Evolutionary conservation across 176 grass and related monocot species (phyloP), one percentile per base, ranked within the genome.

Genomic region (Rhipidocladum racemiflorum): DNA sequence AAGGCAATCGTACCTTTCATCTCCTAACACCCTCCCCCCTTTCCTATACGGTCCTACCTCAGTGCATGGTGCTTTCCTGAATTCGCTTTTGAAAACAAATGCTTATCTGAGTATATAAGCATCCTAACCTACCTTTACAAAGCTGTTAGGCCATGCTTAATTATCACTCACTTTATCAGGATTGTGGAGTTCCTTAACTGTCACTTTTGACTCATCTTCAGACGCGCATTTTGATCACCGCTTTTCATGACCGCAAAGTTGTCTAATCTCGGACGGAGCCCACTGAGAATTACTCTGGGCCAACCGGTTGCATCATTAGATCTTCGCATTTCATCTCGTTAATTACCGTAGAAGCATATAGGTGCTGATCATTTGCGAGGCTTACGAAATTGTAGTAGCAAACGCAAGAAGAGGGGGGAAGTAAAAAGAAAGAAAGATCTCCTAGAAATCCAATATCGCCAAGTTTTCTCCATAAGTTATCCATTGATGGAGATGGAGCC

Each of bases 61-160:
- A 50, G 75, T 80, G 78, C 59, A 65, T 70, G 77, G 67, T 77
- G 43, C 78, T 68, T 57, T 84, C 80, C 80, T 75, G 68, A 61
- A 72, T 49, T 61, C 62, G 34, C 40, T 82, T 82, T 15, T 27
- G 13, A n/a, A 82, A 61, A 78, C 11, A 7, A 23, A 23, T 24
- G 76, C 61, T 21, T 65, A 56, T 77, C 65, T 77, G 62, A 84
- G 79, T 44, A 72, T 73, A 78, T 48, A 70, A 79, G 68, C 83
- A 85, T 43, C 45, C 27, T 40, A 9, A 40, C 39, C 45, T 68
- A 61, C 14, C 75, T 80, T 79, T 74, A 63, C 44, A 84, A 79
- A 70, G 62, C 70, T 86, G 71, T 42, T 85, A 83, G 80, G 61
- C 61, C 67, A 38, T 72, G 25, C 59, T 46, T 2, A 32, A 2